These are phyloP conservation scores for Pontederia crassipes DNA, from an alignment of 176 grass and related monocot genomes.

Conservation along the genomic window DNA sequence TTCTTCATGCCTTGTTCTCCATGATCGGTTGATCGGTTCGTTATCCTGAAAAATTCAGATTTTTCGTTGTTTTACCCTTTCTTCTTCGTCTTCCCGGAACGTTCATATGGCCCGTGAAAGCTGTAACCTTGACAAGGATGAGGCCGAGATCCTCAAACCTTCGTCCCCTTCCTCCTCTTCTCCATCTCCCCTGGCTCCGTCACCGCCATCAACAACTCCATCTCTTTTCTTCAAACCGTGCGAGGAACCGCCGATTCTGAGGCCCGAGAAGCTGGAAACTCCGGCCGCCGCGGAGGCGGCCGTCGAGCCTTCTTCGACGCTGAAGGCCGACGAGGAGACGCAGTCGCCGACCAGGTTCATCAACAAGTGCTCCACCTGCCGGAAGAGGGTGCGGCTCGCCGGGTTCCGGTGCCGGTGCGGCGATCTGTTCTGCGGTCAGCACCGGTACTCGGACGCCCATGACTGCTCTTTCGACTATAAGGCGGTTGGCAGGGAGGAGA, in stretches of 20 bases:
- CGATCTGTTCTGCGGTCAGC: slow-evolving; percentile 25
- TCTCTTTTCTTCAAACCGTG: no score
- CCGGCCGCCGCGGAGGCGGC: not conserved
- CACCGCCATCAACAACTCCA: no score
- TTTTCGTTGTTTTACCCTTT: not conserved
- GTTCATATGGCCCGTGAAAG: no score
- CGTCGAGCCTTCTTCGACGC: not conserved
- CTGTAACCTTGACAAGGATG: no score
- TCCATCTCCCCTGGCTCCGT: no score
- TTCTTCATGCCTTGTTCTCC: not conserved
- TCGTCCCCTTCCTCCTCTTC: no score
- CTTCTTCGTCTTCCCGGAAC: not conserved
- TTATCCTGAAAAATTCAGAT: no score
- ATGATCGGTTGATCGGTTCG: no score
- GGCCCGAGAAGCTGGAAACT: not conserved
- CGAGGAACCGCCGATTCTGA: no score
- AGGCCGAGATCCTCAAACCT: no score
- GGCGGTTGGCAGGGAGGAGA: no score
- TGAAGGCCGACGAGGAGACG: not conserved
- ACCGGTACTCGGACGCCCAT: slow-evolving; percentile 29
- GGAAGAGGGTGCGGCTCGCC: slow-evolving; percentile 26
- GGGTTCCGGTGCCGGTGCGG: slow-evolving; percentile 33
- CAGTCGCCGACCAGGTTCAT: not conserved
- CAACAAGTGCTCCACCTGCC: slow-evolving; percentile 25
- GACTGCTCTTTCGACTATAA: not conserved